phyloP scores from a whole-genome alignment of 768 basidiomycete species.

The Naematelia encephala region DNA sequence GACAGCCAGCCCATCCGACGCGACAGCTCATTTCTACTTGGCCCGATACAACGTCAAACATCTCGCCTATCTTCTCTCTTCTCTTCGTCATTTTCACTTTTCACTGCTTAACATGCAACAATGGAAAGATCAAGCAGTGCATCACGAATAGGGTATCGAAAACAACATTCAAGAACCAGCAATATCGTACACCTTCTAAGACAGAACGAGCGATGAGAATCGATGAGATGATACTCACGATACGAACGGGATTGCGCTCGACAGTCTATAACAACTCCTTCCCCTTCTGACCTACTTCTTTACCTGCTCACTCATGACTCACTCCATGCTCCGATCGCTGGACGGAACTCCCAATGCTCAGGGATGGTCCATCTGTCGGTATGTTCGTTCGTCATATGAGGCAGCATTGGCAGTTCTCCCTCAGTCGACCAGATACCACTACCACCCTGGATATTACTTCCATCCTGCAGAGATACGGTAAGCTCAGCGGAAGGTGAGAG shows the following conservation, averaged over 20 bases:
- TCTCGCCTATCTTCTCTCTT: neutral
- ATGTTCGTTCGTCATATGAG: neutral
- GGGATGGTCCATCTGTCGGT: neutral
- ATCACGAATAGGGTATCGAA: neutral
- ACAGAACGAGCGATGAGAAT: neutral
- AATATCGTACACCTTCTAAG: neutral
- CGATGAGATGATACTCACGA: neutral
- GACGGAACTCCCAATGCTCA: neutral
- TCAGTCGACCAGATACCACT: conserved; percentile 7
- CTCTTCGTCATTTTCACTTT: neutral
- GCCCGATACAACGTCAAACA: neutral
- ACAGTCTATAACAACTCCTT: neutral
- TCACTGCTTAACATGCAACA: neutral
- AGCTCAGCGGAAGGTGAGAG: conserved; percentile 1
- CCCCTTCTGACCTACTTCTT: neutral
- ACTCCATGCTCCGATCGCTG: neutral
- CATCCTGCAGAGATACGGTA: neutral
- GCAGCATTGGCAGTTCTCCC: neutral
- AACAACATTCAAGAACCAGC: neutral
- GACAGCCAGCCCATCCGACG: neutral
- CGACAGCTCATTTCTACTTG: neutral
- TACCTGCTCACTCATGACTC: neutral
- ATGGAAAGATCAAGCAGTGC: neutral
- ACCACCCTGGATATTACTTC: neutral
- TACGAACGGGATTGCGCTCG: neutral